Evolutionary conservation across 305 asterid species (phyloP).

Genomic region (Fraxinus paxiana): DNA sequence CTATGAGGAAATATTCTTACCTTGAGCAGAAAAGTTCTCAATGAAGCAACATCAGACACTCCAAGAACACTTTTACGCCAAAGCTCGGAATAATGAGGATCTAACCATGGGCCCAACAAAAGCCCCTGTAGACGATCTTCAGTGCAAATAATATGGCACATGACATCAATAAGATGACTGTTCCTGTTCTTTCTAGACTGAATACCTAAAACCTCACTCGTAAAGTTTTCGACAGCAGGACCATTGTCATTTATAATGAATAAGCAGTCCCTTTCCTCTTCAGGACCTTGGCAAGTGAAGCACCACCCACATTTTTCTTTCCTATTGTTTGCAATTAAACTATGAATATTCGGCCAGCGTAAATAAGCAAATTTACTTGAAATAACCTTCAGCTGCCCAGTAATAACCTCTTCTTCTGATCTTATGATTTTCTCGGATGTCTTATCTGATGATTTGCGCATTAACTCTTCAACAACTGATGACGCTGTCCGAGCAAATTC

Average conservation of each 20-base stretch:
- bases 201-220: slow-evolving; percentile 50
- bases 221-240: slow-evolving; percentile 51
- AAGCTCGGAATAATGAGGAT: slow-evolving; percentile 54
- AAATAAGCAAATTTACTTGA: slow-evolving; percentile 50
- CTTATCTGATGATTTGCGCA: slow-evolving; percentile 48
- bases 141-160: slow-evolving; percentile 59
- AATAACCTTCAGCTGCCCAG: slow-evolving; percentile 66
- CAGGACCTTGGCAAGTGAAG: slow-evolving; percentile 62
- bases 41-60: slow-evolving; percentile 38
- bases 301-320: slow-evolving; percentile 98
- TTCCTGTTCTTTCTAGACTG: slow-evolving; percentile 35
- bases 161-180: slow-evolving; percentile 70
- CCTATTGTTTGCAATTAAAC: slow-evolving; percentile 31
- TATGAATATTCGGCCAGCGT: slow-evolving; percentile 59
- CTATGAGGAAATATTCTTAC: slow-evolving; percentile 34
- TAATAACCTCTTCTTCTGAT: slow-evolving; percentile 54
- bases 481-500: slow-evolving; percentile 66
- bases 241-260: slow-evolving; percentile 43
- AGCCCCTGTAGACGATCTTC: slow-evolving; percentile 88
- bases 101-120: slow-evolving; percentile 86
- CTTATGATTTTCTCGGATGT: slow-evolving; percentile 37
- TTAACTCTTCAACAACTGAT: slow-evolving; percentile 45
- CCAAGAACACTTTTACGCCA: slow-evolving; percentile 61
- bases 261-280: slow-evolving; percentile 65
- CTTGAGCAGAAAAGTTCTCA: slow-evolving; percentile 56